A percentile compares a stretch with the other conserved stretches of the same genome.
Evolutionary conservation across 306 rosid genomes (phyloP).

Genomic region (Cyamopsis tetragonoloba): DNA sequence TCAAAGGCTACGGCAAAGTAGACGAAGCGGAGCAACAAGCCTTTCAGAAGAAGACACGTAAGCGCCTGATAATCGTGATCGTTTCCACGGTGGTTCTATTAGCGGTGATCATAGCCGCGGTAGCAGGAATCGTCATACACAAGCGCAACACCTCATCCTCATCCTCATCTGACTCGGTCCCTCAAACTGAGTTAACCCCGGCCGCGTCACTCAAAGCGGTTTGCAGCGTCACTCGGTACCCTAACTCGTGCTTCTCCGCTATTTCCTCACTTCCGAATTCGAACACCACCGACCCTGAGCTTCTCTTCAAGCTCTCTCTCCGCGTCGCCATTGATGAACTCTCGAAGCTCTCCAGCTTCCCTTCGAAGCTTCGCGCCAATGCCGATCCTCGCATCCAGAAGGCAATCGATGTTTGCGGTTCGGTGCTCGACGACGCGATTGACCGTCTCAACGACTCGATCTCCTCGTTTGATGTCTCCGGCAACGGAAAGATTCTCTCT

Average conservation of each 20-base stretch:
- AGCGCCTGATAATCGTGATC: slow-evolving; percentile 42
- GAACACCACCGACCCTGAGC: slow-evolving; percentile 64
- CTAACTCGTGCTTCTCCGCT: slow-evolving; percentile 59
- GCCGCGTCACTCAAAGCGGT: slow-evolving; percentile 62
- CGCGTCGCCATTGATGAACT: slow-evolving; percentile 62
- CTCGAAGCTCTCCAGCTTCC: slow-evolving; percentile 35
- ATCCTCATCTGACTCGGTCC: slow-evolving; percentile 24
- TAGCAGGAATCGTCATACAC: slow-evolving; percentile 47
- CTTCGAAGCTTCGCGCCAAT: slow-evolving; percentile 10
- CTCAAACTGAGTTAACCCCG: slow-evolving; percentile 48
- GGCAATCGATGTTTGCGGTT: slow-evolving; percentile 44
- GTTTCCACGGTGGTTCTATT: slow-evolving; percentile 46
- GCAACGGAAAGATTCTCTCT: slow-evolving; percentile 25
- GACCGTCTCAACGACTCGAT: slow-evolving; percentile 66
- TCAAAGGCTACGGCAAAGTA: slow-evolving; percentile 85
- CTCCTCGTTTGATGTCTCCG: slow-evolving; percentile 31
- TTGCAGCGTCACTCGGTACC: slow-evolving; percentile 69
- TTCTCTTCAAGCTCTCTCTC: slow-evolving; percentile 73
- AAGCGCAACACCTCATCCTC: slow-evolving; percentile 41
- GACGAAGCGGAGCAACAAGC: slow-evolving; percentile 70
- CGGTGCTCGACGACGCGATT: slow-evolving; percentile 49
- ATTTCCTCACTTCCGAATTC: slow-evolving; percentile 46
- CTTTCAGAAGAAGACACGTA: slow-evolving; percentile 51
- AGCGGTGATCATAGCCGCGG: slow-evolving; percentile 47
- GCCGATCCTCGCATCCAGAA: not conserved